Evolutionary conservation across 805 yeast genomes (phyloP), one percentile per base, ranked within the genome.

Genomic region (Nakazawaea wickerhamii): DNA sequence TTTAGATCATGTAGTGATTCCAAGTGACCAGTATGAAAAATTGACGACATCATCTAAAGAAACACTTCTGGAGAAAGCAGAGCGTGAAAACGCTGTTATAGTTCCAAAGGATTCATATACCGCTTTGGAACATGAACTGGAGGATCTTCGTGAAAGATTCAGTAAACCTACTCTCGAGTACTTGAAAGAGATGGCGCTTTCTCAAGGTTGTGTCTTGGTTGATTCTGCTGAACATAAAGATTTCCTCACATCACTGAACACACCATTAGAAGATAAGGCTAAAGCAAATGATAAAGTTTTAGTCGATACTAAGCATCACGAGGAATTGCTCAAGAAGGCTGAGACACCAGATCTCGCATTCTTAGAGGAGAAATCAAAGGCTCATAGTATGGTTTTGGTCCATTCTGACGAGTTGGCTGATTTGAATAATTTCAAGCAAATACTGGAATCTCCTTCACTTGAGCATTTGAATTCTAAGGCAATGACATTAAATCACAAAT

Each of bases 1-100:
- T 2, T 42, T 51, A 25, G 69, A 66, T 4, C 55, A 54, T 30
- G 49, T 44, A 11, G 47, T 58, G 18, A 14, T 60, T 11, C 48
- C 56, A 2, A 23, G 25, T 11, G 33, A 43, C 9, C 60, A 58
- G 30, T 56, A 52, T 38, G 49, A 54, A 15, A n/a, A 43, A 2
- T 34, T 52, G 2, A 43, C 43, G 14, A 49, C 32, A 8, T 13
- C 36, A 14, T 33, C 39, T 8, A 42, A 15, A 20, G 36, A 33
- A 6, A 19, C 40, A 5, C 36, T 31, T 30, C 30, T 47, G 23
- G 59, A 53, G 15, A 53, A 55, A 46, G 51, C 53, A 11, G 55
- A 55, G n/a, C 51, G 52, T 33, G 41, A 51, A 9, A 58, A 55
- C 18, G 48, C 51, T 50, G 44, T 52, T 27, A 52, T 57, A 4